Conservation (phyloP, 2,329 filamentous ascomycete genomes). For the Aspergillus eucalypticola region DNA sequence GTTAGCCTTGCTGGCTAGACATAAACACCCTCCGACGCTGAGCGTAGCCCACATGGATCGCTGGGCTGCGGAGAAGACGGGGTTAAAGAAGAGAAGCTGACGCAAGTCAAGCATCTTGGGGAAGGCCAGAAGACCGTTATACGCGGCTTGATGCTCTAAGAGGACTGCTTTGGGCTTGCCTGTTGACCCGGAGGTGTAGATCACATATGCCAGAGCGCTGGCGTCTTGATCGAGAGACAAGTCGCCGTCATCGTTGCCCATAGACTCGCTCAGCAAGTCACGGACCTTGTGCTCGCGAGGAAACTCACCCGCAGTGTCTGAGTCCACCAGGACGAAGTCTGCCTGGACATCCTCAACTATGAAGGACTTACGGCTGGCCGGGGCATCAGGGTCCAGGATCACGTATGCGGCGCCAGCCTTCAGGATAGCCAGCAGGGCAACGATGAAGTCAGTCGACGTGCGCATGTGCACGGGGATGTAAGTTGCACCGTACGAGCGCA, state of each 20-base stretch:
- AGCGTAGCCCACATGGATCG: constrained; percentile 15
- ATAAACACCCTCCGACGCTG: constrained; percentile 10
- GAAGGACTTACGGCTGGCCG: constrained; percentile 10
- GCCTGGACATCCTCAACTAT: constrained; percentile 14
- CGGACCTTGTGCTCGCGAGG: constrained; percentile 2
- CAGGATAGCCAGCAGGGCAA: constrained; percentile 17
- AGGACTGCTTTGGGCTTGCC: constrained; percentile 17
- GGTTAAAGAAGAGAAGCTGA: constrained; percentile 18
- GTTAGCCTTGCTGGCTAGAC: constrained; percentile 7
- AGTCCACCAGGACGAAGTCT: constrained; percentile 5
- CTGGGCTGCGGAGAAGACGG: constrained; percentile 19
- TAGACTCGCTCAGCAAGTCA: background rate
- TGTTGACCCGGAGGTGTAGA: constrained; percentile 21
- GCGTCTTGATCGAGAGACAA: background rate
- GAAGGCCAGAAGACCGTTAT: constrained; percentile 3
- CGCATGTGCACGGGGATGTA: constrained; percentile 3
- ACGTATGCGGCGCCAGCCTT: constrained; percentile 19
- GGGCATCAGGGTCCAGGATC: constrained; percentile 16
- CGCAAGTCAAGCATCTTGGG: constrained; percentile 8
- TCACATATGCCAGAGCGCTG: constrained; percentile 12
- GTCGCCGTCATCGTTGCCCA: background rate
- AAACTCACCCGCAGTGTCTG: background rate
- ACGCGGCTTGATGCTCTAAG: background rate
- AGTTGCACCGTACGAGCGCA: background rate
- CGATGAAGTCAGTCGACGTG: constrained; percentile 8